Conservation (phyloP, 129 eudicot genomes). For the Helichrysum umbraculigerum region DNA sequence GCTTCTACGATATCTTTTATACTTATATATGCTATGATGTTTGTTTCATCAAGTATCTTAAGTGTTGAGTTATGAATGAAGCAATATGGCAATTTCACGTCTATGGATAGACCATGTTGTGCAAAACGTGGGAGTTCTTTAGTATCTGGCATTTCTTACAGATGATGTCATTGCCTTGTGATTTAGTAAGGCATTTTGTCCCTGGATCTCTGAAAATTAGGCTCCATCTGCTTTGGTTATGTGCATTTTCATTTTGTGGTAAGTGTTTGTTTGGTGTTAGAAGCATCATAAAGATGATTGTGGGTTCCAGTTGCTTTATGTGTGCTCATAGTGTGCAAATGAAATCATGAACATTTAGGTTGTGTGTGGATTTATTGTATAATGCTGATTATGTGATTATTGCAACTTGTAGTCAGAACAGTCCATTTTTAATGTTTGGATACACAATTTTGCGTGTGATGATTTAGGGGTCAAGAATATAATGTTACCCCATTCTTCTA, state of each 20-base stretch:
- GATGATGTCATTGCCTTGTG: not conserved
- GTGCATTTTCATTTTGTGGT: slow-evolving; percentile 6
- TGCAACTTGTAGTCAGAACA: not conserved
- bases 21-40: not conserved
- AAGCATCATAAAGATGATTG: not conserved
- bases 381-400: not conserved
- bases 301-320: not conserved
- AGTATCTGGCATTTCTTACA: not conserved
- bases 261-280: not conserved
- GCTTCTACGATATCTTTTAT: not conserved
- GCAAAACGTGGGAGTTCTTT: not conserved
- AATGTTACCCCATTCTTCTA: not conserved
- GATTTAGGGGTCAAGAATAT: not conserved
- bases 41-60: not conserved
- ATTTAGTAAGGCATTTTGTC: not conserved
- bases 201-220: not conserved
- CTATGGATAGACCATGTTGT: not conserved
- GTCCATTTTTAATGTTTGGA: not conserved
- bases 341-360: not conserved
- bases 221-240: not conserved
- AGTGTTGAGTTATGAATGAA: not conserved
- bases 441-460: not conserved
- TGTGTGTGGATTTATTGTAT: not conserved
- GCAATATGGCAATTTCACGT: not conserved
- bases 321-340: too few relatives aligned